Conservation (phyloP, 129 eudicot species). For the Saussurea involucrata region DNA sequence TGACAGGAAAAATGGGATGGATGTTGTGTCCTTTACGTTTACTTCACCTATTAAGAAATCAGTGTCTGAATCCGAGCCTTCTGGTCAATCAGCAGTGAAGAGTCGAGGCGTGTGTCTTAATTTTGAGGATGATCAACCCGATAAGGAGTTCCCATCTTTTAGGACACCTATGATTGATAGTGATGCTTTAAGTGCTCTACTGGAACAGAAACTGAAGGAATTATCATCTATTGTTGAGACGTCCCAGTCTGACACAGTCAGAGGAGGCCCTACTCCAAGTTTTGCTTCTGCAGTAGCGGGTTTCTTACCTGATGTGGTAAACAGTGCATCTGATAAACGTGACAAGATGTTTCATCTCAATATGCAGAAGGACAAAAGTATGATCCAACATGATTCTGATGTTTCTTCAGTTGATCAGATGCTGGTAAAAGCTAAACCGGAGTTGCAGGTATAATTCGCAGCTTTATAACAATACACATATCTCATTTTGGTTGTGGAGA, state of each 20-base stretch:
- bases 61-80: slow-evolving; percentile 36
- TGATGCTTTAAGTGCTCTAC: slow-evolving; percentile 70
- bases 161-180: slow-evolving; percentile 51
- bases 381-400: slow-evolving; percentile 27
- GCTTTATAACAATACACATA: background rate
- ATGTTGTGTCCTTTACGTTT: slow-evolving; percentile 91
- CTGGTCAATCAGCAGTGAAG: slow-evolving; percentile 24
- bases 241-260: slow-evolving; percentile 32
- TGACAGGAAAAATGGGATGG: slow-evolving; percentile 58
- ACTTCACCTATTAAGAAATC: slow-evolving; percentile 86
- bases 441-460: slow-evolving; percentile 52
- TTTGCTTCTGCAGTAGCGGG: slow-evolving; percentile 29
- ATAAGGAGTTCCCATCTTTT: slow-evolving; percentile 38
- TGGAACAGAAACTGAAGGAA: slow-evolving; percentile 89
- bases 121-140: slow-evolving; percentile 36
- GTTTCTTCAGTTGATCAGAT: slow-evolving; percentile 28
- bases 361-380: slow-evolving; percentile 29
- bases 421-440: slow-evolving; percentile 25
- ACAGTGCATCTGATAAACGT: slow-evolving; percentile 3
- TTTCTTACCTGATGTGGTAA: slow-evolving; percentile 5
- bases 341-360: slow-evolving; percentile 15
- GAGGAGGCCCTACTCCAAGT: slow-evolving; percentile 11
- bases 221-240: slow-evolving; percentile 60
- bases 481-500: background rate
- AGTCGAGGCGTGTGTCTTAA: slow-evolving; percentile 21